phyloP scores from a whole-genome alignment of 768 basidiomycete species.

The Rhizopogon sp. region DNA sequence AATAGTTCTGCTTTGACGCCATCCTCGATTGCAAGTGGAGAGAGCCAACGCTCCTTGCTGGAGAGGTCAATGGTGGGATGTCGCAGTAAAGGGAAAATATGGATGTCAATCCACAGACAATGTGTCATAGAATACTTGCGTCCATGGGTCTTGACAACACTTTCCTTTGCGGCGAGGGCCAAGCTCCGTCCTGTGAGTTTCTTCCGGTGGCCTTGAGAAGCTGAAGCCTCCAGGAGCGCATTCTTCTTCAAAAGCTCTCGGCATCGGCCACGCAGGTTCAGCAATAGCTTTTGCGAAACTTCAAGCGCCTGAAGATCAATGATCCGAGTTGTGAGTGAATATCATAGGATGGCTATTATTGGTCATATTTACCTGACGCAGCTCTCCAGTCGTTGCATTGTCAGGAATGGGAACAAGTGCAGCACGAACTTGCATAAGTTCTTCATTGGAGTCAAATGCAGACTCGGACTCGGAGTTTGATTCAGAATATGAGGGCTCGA shows the following conservation, averaged over 20 bases:
- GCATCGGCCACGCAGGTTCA: not conserved
- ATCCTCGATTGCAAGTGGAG: not conserved
- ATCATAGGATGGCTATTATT: too few relatives aligned
- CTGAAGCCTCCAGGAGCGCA: not conserved
- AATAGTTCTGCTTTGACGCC: not conserved
- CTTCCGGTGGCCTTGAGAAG: not conserved
- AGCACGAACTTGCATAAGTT: too few relatives aligned
- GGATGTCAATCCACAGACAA: not conserved
- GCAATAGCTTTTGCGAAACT: not conserved
- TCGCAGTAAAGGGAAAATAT: not conserved
- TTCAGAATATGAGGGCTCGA: too few relatives aligned
- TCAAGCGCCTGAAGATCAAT: not conserved
- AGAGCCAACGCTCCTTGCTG: not conserved
- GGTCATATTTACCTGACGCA: too few relatives aligned
- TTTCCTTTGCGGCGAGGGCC: not conserved
- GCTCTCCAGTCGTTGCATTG: too few relatives aligned
- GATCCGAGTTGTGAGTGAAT: too few relatives aligned
- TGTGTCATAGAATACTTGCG: not conserved
- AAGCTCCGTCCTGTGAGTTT: not conserved
- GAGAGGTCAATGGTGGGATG: not conserved
- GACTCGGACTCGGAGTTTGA: too few relatives aligned
- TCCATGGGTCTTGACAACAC: not conserved
- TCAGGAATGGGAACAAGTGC: too few relatives aligned
- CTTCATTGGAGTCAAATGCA: too few relatives aligned
- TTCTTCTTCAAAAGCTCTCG: not conserved